These are phyloP conservation scores for Reutealis trisperma DNA, from an alignment of 345 rosid species.

Conservation along the genomic window DNA sequence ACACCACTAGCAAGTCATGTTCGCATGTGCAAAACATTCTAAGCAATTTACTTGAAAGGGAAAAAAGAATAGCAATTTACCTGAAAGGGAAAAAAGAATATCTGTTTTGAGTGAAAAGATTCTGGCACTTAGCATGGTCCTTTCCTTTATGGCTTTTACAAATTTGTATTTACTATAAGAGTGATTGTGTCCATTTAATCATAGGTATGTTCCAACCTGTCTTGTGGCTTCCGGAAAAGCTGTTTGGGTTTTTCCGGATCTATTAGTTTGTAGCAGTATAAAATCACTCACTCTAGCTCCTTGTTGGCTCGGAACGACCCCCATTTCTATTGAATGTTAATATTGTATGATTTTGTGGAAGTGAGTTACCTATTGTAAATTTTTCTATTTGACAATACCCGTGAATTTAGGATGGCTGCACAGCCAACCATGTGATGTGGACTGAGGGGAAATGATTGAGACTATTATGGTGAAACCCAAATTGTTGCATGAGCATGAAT, in stretches of 20 bases:
- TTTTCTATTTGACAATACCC: background rate
- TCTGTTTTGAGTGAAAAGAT: background rate
- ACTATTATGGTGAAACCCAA: background rate
- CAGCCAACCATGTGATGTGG: background rate
- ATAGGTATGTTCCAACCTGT: background rate
- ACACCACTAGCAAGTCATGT: background rate
- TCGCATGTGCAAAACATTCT: background rate
- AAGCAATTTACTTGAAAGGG: background rate
- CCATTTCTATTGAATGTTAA: background rate
- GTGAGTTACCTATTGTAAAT: background rate
- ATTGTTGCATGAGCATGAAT: background rate
- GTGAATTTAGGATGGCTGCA: background rate
- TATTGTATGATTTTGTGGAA: background rate
- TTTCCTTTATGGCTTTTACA: background rate
- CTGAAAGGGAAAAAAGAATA: background rate
- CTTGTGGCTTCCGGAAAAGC: background rate
- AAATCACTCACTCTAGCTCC: background rate
- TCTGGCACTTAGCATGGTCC: background rate
- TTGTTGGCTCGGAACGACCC: background rate
- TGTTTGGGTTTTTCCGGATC: background rate
- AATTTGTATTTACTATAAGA: background rate
- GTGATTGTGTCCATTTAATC: background rate
- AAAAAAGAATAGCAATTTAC: background rate
- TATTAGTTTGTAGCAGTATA: background rate
- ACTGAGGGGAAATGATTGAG: background rate